A percentile compares a stretch with the other conserved stretches of the same genome.
Conservation (phyloP, 2,329 filamentous ascomycete genomes). For the Fusarium tanahbumbuense region DNA sequence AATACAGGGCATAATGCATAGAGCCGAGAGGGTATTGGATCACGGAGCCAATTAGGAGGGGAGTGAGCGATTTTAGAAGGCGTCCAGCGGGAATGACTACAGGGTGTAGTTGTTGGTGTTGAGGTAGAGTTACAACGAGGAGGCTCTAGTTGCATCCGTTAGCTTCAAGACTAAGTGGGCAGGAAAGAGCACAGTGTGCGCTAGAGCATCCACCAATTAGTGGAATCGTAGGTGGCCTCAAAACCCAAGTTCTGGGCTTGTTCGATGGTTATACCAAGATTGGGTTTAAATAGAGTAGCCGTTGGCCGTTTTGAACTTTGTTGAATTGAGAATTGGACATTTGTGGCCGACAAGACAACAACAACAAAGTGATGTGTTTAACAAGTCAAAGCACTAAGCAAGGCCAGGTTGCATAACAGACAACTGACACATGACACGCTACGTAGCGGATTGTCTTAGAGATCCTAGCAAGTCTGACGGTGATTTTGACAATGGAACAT, state of each 20-base stretch:
- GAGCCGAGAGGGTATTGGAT: constrained; percentile 33
- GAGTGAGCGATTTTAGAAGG: constrained; percentile 41
- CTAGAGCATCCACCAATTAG: constrained; percentile 21
- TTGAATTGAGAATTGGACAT: not conserved
- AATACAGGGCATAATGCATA: constrained; percentile 27
- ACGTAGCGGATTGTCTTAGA: constrained; percentile 15
- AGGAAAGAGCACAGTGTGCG: constrained; percentile 25
- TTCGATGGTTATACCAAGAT: not conserved
- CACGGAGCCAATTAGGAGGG: constrained; percentile 26
- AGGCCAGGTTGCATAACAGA: constrained; percentile 10
- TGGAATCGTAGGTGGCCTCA: constrained; percentile 29
- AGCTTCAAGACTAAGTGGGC: constrained; percentile 22
- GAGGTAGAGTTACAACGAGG: constrained; percentile 37
- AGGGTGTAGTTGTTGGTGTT: constrained; percentile 37
- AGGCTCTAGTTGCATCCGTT: constrained; percentile 28
- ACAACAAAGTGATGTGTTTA: constrained; percentile 1
- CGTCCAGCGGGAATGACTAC: constrained; percentile 34
- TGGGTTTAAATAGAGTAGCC: not conserved
- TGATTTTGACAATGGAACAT: constrained; percentile 3
- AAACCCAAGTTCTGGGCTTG: constrained; percentile 9
- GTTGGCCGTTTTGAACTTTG: constrained; percentile 7
- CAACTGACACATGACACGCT: constrained; percentile 4
- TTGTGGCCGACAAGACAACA: not conserved
- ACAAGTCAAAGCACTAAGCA: not conserved
- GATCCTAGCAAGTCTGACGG: constrained; percentile 20